Conservation (phyloP, 306 rosid genomes). For the Lathyrus aphaca region DNA sequence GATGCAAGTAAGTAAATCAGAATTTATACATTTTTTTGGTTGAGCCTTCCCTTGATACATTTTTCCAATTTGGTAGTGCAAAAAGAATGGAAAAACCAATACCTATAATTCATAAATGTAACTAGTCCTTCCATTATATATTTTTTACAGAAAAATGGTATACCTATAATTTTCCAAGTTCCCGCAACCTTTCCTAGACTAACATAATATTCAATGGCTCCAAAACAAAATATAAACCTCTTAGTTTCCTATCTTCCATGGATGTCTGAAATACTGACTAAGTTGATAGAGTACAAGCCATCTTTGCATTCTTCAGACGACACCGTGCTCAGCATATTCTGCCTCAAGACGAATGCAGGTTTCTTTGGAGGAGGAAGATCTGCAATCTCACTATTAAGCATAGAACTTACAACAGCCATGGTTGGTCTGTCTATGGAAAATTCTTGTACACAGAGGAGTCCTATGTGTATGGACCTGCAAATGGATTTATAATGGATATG, state of each 20-base stretch:
- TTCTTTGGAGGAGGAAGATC: constrained; percentile 33
- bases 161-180: too few species aligned
- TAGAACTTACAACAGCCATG: constrained; percentile 30
- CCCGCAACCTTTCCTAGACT: too few species aligned
- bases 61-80: too few species aligned
- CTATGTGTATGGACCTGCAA: constrained; percentile 29
- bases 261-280: constrained; percentile 3
- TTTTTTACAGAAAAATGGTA: too few species aligned
- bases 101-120: too few species aligned
- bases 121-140: too few species aligned
- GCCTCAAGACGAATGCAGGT: constrained; percentile 26
- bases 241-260: constrained; percentile 32
- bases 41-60: too few species aligned
- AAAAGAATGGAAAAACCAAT: too few species aligned
- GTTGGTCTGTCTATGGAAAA: constrained; percentile 25
- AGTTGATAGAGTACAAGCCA: constrained; percentile 3
- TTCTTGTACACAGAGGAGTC: constrained; percentile 38
- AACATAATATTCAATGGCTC: too few species aligned
- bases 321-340: not conserved
- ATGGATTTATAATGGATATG: not conserved
- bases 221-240: too few species aligned
- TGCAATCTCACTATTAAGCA: constrained; percentile 32
- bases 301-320: not conserved
- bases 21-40: too few species aligned
- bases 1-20: too few species aligned